A percentile compares a stretch with the other conserved stretches of the same genome.
phyloP scores from a whole-genome alignment of 495 filamentous ascomycete genomes.

The Hyphodiscus hymeniophilus region DNA sequence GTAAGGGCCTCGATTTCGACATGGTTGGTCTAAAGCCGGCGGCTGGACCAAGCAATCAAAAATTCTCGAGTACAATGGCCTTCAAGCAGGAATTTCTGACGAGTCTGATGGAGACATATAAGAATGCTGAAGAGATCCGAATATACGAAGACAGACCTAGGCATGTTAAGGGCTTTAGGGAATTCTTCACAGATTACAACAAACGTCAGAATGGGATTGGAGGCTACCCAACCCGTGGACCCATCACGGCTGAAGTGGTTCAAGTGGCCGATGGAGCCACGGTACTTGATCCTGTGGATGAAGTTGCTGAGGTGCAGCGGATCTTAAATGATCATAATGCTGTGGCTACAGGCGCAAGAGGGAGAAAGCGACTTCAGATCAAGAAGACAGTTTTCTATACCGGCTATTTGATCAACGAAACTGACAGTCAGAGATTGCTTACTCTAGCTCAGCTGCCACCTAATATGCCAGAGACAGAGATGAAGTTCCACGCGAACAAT shows the following conservation, averaged over 20 bases:
- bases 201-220: constrained; percentile 30
- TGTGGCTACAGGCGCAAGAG: constrained; percentile 28
- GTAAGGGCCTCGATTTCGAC: constrained; percentile 78
- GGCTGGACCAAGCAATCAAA: constrained; percentile 67
- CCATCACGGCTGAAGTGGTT: constrained; percentile 72
- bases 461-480: constrained; percentile 47
- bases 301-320: constrained; percentile 78
- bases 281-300: constrained; percentile 72
- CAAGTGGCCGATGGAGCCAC: constrained; percentile 72
- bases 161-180: constrained; percentile 70
- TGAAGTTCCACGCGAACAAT: constrained; percentile 81
- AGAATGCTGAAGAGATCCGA: constrained; percentile 68
- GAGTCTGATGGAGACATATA: constrained; percentile 77
- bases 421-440: constrained; percentile 62
- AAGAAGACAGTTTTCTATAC: constrained; percentile 88
- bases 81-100: constrained; percentile 84
- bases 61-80: constrained; percentile 66
- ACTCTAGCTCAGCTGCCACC: constrained; percentile 55
- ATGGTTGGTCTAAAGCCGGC: constrained; percentile 83
- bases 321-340: constrained; percentile 84
- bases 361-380: constrained; percentile 48
- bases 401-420: constrained; percentile 73
- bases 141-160: constrained; percentile 54
- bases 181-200: constrained; percentile 73
- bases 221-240: constrained; percentile 37